Percentiles rank a stretch among this genome's conserved stretches.
Conservation (phyloP, 1,139 yeast species). For the Yamadazyma dushanensis region DNA sequence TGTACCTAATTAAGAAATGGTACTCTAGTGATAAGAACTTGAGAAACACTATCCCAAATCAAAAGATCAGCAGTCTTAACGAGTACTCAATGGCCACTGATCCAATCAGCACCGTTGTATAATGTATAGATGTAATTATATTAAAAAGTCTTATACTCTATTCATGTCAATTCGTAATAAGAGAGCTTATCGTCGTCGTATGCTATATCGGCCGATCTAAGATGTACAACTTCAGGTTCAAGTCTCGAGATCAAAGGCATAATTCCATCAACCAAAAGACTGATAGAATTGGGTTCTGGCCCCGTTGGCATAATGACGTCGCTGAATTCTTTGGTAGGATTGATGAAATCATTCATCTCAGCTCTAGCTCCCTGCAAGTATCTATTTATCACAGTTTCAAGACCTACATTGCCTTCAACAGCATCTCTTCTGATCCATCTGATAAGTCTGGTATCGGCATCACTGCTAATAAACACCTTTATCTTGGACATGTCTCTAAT, state of each 20-base stretch:
- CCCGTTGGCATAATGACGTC: slow-evolving; percentile 83
- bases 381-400: slow-evolving; percentile 50
- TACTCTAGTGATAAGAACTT: slow-evolving; percentile 61
- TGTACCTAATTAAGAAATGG: slow-evolving; percentile 65
- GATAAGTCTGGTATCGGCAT: slow-evolving; percentile 78
- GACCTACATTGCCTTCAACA: slow-evolving; percentile 21
- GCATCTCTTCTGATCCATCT: slow-evolving; percentile 64
- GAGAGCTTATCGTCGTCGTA: slow-evolving; percentile 51
- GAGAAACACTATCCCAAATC: slow-evolving; percentile 50
- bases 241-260: slow-evolving; percentile 33
- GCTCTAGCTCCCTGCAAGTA: slow-evolving; percentile 70
- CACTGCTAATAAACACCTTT: slow-evolving; percentile 80
- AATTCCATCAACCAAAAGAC: slow-evolving; percentile 75
- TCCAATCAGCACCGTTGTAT: slow-evolving; percentile 30
- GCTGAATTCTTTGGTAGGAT: slow-evolving; percentile 75
- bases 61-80: slow-evolving; percentile 34
- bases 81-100: slow-evolving; percentile 45
- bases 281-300: slow-evolving; percentile 61
- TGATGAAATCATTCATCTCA: slow-evolving; percentile 74
- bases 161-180: slow-evolving; percentile 47
- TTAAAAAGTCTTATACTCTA: no score
- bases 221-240: slow-evolving; percentile 11
- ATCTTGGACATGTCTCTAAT: slow-evolving; percentile 62
- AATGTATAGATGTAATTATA: slow-evolving; percentile 3
- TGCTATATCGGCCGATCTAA: slow-evolving; percentile 21